A percentile compares a stretch with the other conserved stretches of the same genome.
phyloP scores from a whole-genome alignment of 371 early-diverging fungal species.

The Lichtheimia hyalospora region DNA sequence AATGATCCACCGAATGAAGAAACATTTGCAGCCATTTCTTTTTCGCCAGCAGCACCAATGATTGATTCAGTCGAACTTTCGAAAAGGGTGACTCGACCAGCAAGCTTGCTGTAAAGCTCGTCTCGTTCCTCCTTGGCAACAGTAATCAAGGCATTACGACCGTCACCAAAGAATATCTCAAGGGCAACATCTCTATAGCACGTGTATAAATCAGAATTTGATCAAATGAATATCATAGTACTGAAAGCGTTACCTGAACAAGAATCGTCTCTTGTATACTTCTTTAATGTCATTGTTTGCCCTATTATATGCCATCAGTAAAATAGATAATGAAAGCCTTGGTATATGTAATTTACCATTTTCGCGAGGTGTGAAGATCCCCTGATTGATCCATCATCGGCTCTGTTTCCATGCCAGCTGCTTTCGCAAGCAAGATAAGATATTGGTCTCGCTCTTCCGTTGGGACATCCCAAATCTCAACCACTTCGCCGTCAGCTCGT shows the following conservation, averaged over 20 bases:
- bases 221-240: constrained; percentile 11
- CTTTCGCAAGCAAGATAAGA: constrained; percentile 57
- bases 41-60: constrained; percentile 43
- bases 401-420: constrained; percentile 56
- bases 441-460: constrained; percentile 72
- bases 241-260: constrained; percentile 39
- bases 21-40: constrained; percentile 11
- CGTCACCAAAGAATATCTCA: constrained; percentile 78
- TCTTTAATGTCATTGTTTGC: constrained; percentile 70
- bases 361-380: constrained; percentile 58
- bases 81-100: constrained; percentile 53
- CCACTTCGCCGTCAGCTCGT: constrained; percentile 69
- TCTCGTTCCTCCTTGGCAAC: constrained; percentile 68
- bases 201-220: constrained; percentile 7
- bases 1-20: constrained; percentile 41
- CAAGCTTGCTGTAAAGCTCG: constrained; percentile 65
- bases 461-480: constrained; percentile 75
- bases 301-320: constrained; percentile 13
- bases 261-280: constrained; percentile 70
- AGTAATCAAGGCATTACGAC: constrained; percentile 72
- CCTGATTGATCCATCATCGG: constrained; percentile 44
- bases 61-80: constrained; percentile 46
- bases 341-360: constrained; percentile 40
- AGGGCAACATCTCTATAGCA: constrained; percentile 66
- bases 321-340: neutral